A percentile compares a stretch with the other conserved stretches of the same genome.
Evolutionary conservation across 352 stramenopile species (phyloP).

Genomic region (Phytophthora ramorum): DNA sequence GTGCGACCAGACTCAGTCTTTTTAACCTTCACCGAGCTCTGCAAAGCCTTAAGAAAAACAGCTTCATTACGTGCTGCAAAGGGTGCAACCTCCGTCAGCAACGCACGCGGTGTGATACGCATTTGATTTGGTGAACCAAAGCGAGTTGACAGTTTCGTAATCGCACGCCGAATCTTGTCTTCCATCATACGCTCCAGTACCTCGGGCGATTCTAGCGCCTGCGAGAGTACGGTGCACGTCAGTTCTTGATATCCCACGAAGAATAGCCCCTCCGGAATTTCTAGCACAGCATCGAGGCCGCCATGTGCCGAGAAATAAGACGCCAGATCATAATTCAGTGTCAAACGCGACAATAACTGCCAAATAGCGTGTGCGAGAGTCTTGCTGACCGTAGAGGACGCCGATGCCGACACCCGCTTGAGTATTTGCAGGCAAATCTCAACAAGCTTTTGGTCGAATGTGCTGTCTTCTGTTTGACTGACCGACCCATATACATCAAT

Average conservation of each 20-base stretch:
- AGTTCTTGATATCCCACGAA: conserved; percentile 83
- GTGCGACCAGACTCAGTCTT: conserved; percentile 82
- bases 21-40: conserved; percentile 75
- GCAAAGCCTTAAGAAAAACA: conserved; percentile 76
- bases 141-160: conserved; percentile 77
- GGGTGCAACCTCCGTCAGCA: conserved; percentile 82
- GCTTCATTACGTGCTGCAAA: conserved; percentile 79
- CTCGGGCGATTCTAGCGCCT: conserved; percentile 82
- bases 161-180: conserved; percentile 80
- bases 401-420: conserved; percentile 23
- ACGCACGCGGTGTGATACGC: conserved; percentile 80
- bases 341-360: conserved; percentile 76
- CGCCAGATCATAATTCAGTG: conserved; percentile 76
- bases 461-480: conserved; percentile 7
- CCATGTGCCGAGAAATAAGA: conserved; percentile 58
- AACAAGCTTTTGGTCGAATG: conserved; percentile 50
- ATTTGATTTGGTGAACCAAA: conserved; percentile 77
- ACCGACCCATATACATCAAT: background rate
- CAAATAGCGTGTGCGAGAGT: conserved; percentile 69
- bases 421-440: conserved; percentile 46
- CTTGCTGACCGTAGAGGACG: conserved; percentile 18
- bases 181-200: conserved; percentile 89
- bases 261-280: conserved; percentile 45
- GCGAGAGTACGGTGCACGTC: conserved; percentile 70
- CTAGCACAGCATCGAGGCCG: conserved; percentile 69